phyloP scores from a whole-genome alignment of 1,139 yeast genomes.

The Trichomonascaceae sp. region DNA sequence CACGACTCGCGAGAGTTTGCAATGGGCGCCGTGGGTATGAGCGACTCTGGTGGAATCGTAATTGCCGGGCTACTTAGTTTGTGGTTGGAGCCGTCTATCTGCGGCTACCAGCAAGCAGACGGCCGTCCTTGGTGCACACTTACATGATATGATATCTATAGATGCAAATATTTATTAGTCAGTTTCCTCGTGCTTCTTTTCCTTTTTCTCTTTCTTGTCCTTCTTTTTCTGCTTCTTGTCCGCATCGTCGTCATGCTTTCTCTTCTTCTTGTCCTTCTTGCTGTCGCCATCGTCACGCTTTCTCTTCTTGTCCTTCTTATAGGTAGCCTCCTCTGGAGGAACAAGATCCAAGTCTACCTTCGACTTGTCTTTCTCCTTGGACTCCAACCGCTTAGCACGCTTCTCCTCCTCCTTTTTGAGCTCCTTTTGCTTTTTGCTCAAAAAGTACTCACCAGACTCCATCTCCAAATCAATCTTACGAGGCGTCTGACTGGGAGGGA shows the following conservation, averaged over 20 bases:
- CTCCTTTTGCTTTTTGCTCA: conserved; percentile 73
- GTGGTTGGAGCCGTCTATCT: conserved; percentile 61
- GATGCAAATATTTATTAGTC: conserved; percentile 1
- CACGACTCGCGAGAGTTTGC: conserved; percentile 61
- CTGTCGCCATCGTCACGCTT: conserved; percentile 2
- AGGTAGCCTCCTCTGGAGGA: conserved; percentile 71
- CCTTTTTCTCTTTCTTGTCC: conserved; percentile 19
- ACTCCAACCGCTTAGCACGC: conserved; percentile 63
- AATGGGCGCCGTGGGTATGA: conserved; percentile 85
- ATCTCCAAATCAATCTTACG: conserved; percentile 95
- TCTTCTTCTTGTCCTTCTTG: conserved; percentile 10
- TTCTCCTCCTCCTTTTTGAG: conserved; percentile 61
- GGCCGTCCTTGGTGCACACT: conserved; percentile 31
- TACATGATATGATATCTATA: conserved; percentile 1
- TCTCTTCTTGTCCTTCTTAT: conserved; percentile 18
- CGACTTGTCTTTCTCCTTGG: conserved; percentile 55
- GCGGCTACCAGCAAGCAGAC: conserved; percentile 42
- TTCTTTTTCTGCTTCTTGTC: conserved; percentile 16
- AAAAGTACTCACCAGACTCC: conserved; percentile 96
- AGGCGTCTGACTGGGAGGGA: conserved; percentile 97
- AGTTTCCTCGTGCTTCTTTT: conserved; percentile 12
- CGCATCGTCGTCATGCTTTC: conserved; percentile 1
- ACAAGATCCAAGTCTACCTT: conserved; percentile 71
- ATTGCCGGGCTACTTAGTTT: conserved; percentile 66
- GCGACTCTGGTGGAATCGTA: conserved; percentile 82